These are phyloP conservation scores for Coelastrella sp. DNA, from an alignment of 139 green algal genomes.

Conservation along the genomic window DNA sequence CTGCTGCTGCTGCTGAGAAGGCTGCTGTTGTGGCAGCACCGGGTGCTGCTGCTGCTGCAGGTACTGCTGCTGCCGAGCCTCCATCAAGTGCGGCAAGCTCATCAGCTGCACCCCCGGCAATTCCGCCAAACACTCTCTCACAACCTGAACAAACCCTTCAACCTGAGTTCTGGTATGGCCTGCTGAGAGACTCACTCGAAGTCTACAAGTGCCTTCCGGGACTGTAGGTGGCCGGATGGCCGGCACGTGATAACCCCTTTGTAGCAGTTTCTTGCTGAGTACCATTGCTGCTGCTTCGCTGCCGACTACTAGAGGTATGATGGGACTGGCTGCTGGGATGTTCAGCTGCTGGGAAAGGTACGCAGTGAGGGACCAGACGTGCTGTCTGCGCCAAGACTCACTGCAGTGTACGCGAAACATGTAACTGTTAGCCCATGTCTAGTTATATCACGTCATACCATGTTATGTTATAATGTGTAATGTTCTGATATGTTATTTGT, in stretches of 20 bases:
- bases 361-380: slow-evolving; percentile 70
- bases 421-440: too few species aligned
- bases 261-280: slow-evolving; percentile 67
- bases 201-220: slow-evolving; percentile 80
- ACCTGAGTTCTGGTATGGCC: slow-evolving; percentile 76
- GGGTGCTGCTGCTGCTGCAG: background rate
- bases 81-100: slow-evolving; percentile 16
- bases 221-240: slow-evolving; percentile 96
- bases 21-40: background rate
- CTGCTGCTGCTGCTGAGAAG: slow-evolving; percentile 2
- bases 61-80: slow-evolving; percentile 2
- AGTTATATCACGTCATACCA: background rate
- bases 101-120: background rate
- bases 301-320: slow-evolving; percentile 90
- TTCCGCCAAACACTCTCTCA: slow-evolving; percentile 23
- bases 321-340: slow-evolving; percentile 74
- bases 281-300: slow-evolving; percentile 73
- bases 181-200: slow-evolving; percentile 85
- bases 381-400: slow-evolving; percentile 81
- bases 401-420: slow-evolving; percentile 38
- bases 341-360: slow-evolving; percentile 62
- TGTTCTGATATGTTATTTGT: background rate
- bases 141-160: slow-evolving; percentile 57
- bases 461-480: background rate
- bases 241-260: slow-evolving; percentile 85